Evolutionary conservation across 2,329 filamentous ascomycete genomes (phyloP).

Genomic region (Exophiala sp.): DNA sequence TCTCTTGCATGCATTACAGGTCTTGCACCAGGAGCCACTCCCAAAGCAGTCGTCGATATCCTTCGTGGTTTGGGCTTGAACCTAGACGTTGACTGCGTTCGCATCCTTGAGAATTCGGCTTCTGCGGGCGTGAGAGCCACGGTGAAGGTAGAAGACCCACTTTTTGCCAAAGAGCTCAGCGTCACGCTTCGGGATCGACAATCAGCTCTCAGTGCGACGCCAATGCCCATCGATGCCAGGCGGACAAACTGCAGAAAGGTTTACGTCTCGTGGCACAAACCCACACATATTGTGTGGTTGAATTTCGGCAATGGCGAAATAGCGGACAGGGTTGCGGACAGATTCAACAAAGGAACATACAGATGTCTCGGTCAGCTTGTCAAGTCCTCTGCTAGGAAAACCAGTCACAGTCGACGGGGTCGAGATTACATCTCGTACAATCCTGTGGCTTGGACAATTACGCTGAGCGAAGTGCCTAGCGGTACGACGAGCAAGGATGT

Average conservation of each 20-base stretch:
- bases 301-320: slow-evolving; percentile 28
- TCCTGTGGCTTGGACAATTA: slow-evolving; percentile 26
- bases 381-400: slow-evolving; percentile 5
- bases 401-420: background rate
- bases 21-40: slow-evolving; percentile 18
- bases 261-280: slow-evolving; percentile 29
- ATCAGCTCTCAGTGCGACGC: slow-evolving; percentile 15
- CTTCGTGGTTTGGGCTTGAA: slow-evolving; percentile 23
- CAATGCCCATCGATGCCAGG: slow-evolving; percentile 13
- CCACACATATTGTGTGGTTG: slow-evolving; percentile 26
- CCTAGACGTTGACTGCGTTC: slow-evolving; percentile 17
- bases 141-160: slow-evolving; percentile 26
- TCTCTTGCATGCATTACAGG: slow-evolving; percentile 27
- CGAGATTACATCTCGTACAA: slow-evolving; percentile 2
- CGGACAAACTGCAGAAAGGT: slow-evolving; percentile 28
- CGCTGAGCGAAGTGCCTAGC: slow-evolving; percentile 25
- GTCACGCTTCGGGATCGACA: slow-evolving; percentile 13
- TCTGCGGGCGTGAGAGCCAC: background rate
- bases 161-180: slow-evolving; percentile 24
- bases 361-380: slow-evolving; percentile 21
- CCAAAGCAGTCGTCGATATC: slow-evolving; percentile 16
- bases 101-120: slow-evolving; percentile 9
- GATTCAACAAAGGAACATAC: slow-evolving; percentile 26
- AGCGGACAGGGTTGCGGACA: slow-evolving; percentile 24
- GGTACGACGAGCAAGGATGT: slow-evolving; percentile 22